These are phyloP conservation scores for Saturnispora sanitii DNA, from an alignment of 805 yeast species.

Conservation along the genomic window DNA sequence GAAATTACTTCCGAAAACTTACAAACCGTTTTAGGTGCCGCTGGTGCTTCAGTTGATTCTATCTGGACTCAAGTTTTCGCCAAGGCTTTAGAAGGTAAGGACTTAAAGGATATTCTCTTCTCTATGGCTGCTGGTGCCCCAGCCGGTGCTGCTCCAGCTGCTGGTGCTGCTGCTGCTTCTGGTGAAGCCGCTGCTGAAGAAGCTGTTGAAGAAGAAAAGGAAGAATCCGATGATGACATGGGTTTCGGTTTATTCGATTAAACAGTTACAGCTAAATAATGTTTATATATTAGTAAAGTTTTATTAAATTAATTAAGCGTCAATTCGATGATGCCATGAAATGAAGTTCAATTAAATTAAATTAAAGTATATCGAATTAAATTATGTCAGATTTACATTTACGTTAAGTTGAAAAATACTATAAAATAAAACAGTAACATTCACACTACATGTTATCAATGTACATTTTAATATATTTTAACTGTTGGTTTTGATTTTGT, in stretches of 20 bases:
- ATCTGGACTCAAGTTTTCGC: slow-evolving; percentile 86
- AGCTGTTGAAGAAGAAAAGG: slow-evolving; percentile 42
- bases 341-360: background rate
- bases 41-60: slow-evolving; percentile 71
- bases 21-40: slow-evolving; percentile 66
- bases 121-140: slow-evolving; percentile 64
- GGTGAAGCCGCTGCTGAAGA: slow-evolving; percentile 57
- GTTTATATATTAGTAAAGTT: background rate
- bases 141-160: slow-evolving; percentile 60
- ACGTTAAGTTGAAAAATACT: too few species aligned
- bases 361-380: too few species aligned
- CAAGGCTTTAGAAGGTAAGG: slow-evolving; percentile 77
- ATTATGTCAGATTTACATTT: too few species aligned
- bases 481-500: too few species aligned
- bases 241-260: slow-evolving; percentile 93
- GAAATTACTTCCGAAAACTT: slow-evolving; percentile 80
- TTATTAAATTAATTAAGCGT: too few species aligned
- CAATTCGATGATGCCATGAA: too few species aligned
- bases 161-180: slow-evolving; percentile 53
- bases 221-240: slow-evolving; percentile 73
- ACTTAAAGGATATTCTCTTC: slow-evolving; percentile 63
- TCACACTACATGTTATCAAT: too few species aligned
- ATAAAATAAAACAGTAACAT: too few species aligned
- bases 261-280: slow-evolving; percentile 14
- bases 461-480: too few species aligned